Evolutionary conservation across 139 green algal genomes (phyloP), one percentile per base, ranked within the genome.

Genomic region (Coelastrella sp.): DNA sequence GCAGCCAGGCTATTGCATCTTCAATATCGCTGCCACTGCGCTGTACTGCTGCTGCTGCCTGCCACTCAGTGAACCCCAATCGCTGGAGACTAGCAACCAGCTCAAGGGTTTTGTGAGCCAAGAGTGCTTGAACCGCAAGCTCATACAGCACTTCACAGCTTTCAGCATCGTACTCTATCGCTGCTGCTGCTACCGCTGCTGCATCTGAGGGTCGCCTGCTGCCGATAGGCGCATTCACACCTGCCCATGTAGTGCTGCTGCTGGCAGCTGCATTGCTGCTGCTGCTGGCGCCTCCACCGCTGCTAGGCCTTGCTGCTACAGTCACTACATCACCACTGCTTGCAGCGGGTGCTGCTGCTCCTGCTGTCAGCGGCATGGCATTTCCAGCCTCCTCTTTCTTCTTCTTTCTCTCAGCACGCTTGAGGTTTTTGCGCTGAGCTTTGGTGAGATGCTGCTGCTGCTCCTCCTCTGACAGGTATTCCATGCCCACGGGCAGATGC

Each of bases 341-440:
- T 70, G 20, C 17, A n/a, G 12, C 66, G 12, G 12, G 49, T 72
- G 57, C 84, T 17, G 22, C 10, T 74, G 60, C 58, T 74, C 24
- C 82, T 15, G 17, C 83, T 25, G 27, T n/a, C 25, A 49, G 35
- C 35, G 35, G 35, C 35, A 49, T 49, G 35, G 35, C 60, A 58
- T n/a, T 85, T 59, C 25, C 75, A 65, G 49, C 8, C 78, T 25
- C 12, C 65, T 8, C 84, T 73, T 82, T 24, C 25, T 61, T 92
- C 92, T 93, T 95, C 90, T 96, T 96, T 81, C 93, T 94, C 89
- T 96, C 95, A 6, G 92, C 88, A 0, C 94, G 93, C 85, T 96
- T 96, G 49, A 95, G 86, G 92, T 97, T 97, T 85, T 97, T 97
- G 6, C 90, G 86, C 90, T 96, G 94, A n/a, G 95, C 90, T 49